phyloP scores from a whole-genome alignment of 345 rosid genomes.

The Sonneratia caseolaris region DNA sequence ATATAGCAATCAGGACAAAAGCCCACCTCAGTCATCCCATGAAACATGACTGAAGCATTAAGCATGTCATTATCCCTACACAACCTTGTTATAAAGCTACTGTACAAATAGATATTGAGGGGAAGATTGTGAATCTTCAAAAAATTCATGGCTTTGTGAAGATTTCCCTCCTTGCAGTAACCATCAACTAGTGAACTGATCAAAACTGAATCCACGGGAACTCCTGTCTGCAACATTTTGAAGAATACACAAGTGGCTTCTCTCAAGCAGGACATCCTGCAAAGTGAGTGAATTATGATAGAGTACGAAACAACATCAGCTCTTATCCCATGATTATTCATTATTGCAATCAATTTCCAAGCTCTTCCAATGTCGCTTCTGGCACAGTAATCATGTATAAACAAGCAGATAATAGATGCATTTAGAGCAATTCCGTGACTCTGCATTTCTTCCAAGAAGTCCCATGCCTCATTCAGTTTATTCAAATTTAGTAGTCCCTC shows the following conservation, averaged over 20 bases:
- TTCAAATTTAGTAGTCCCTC: conserved; percentile 17
- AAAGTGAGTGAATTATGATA: conserved; percentile 25
- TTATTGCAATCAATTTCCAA: conserved; percentile 30
- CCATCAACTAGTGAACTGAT: conserved; percentile 34
- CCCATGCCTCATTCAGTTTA: conserved; percentile 25
- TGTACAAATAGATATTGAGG: conserved; percentile 38
- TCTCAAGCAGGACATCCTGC: conserved; percentile 27
- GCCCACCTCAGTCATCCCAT: conserved; percentile 31
- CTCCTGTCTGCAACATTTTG: conserved; percentile 26
- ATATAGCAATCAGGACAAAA: conserved; percentile 37
- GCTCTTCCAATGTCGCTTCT: conserved; percentile 28
- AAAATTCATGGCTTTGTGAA: conserved; percentile 30
- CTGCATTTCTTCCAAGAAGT: conserved; percentile 33
- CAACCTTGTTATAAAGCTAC: conserved; percentile 35
- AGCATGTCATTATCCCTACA: conserved; percentile 30
- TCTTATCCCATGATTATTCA: conserved; percentile 31
- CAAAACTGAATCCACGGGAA: conserved; percentile 35
- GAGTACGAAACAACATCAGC: conserved; percentile 41
- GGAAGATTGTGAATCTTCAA: conserved; percentile 24
- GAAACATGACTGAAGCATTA: conserved; percentile 29
- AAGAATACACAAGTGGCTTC: conserved; percentile 37
- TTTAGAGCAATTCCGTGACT: conserved; percentile 25
- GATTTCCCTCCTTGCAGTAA: conserved; percentile 31
- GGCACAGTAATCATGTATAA: conserved; percentile 24
- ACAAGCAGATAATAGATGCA: conserved; percentile 27